phyloP scores from a whole-genome alignment of 106 monocot genomes.

The Triglochin maritima region DNA sequence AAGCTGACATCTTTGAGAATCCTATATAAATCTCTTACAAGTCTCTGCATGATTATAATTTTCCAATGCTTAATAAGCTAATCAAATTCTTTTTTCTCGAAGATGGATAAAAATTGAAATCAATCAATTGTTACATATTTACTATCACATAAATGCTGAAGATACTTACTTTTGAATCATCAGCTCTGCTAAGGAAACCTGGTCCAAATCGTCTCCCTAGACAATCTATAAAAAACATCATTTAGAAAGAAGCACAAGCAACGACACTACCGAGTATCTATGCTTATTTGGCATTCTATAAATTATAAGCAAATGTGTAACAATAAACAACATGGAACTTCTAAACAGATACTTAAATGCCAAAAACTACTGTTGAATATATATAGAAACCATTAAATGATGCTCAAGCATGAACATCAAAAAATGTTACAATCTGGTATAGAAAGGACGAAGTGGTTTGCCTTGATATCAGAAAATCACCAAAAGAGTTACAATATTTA shows the following conservation, averaged over 20 bases:
- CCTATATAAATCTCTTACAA: conserved; percentile 64
- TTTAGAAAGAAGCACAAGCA: background rate
- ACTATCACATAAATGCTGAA: background rate
- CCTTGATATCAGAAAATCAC: too few species aligned
- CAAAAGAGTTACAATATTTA: too few species aligned
- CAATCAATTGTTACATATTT: background rate
- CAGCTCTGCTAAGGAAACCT: conserved; percentile 51
- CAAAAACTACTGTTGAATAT: too few species aligned
- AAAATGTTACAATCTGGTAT: too few species aligned
- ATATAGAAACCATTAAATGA: too few species aligned
- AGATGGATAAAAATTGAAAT: too few species aligned
- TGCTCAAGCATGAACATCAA: too few species aligned
- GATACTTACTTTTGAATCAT: conserved; percentile 48
- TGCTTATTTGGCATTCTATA: background rate
- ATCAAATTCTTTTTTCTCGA: background rate
- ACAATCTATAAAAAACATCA: conserved; percentile 53
- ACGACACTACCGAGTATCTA: background rate
- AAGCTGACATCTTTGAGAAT: conserved; percentile 54
- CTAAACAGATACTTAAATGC: too few species aligned
- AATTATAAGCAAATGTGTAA: background rate
- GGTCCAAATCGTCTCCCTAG: conserved; percentile 80
- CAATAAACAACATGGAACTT: background rate
- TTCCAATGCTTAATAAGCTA: background rate
- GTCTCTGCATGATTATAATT: conserved; percentile 31
- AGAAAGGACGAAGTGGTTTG: too few species aligned